These are phyloP conservation scores for Xylaria nigripes DNA, from an alignment of 495 filamentous ascomycete genomes.

Conservation along the genomic window DNA sequence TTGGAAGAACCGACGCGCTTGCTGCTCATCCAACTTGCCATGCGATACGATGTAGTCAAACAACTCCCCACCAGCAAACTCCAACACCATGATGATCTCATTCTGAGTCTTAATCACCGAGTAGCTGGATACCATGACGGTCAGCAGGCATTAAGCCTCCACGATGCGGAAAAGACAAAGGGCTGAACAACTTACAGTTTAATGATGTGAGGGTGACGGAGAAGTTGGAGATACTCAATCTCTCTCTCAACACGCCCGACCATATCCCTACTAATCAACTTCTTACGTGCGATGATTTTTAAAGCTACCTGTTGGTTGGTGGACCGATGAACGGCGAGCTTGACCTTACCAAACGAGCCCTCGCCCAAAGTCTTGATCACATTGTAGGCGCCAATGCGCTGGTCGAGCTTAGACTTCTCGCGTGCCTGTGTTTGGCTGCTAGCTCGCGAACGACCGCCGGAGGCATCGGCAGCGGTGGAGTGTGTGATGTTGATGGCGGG, in stretches of 20 bases:
- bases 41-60: slow-evolving; percentile 95
- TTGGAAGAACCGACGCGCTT: slow-evolving; percentile 94
- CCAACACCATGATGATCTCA: slow-evolving; percentile 98
- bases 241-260: slow-evolving; percentile 92
- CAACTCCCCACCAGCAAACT: slow-evolving; percentile 91
- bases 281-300: slow-evolving; percentile 94
- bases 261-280: slow-evolving; percentile 93
- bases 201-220: slow-evolving; percentile 97
- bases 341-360: slow-evolving; percentile 97
- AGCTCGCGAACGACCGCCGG: slow-evolving; percentile 29
- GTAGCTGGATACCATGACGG: slow-evolving; percentile 48
- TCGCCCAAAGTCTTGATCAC: slow-evolving; percentile 88
- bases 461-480: slow-evolving; percentile 29
- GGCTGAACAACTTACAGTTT: slow-evolving; percentile 62
- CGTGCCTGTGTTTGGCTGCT: slow-evolving; percentile 25
- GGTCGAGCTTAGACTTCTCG: slow-evolving; percentile 50
- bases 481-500: slow-evolving; percentile 25
- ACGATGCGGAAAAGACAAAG: neutral
- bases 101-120: slow-evolving; percentile 88
- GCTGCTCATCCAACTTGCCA: slow-evolving; percentile 79
- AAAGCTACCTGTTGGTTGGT: slow-evolving; percentile 90
- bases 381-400: slow-evolving; percentile 83
- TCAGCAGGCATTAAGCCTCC: neutral
- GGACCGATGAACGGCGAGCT: slow-evolving; percentile 83
- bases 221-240: slow-evolving; percentile 92